Evolutionary conservation across 2,329 filamentous ascomycete genomes (phyloP).

Genomic region (Colletotrichum abscissum): DNA sequence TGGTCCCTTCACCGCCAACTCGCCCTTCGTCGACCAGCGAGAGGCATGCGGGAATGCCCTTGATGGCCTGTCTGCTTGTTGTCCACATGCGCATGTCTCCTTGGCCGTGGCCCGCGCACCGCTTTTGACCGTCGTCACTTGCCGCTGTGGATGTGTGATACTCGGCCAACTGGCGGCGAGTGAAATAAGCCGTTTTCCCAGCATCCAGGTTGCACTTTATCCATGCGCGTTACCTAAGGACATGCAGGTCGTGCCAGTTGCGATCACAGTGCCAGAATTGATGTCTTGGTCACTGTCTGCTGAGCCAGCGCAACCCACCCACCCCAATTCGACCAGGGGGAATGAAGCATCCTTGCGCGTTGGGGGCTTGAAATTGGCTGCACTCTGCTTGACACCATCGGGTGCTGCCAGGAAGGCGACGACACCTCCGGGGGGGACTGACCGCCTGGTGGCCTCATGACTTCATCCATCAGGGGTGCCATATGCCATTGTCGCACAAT

Average conservation of each 20-base stretch:
- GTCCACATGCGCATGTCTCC: slow-evolving; percentile 10
- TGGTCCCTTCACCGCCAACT: slow-evolving; percentile 24
- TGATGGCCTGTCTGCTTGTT: background rate
- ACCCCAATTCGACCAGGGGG: slow-evolving; percentile 8
- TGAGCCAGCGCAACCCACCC: background rate
- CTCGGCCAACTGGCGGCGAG: slow-evolving; percentile 21
- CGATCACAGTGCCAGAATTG: background rate
- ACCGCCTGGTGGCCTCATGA: slow-evolving; percentile 32
- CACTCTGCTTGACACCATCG: slow-evolving; percentile 21
- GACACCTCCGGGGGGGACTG: slow-evolving; percentile 16
- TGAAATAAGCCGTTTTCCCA: slow-evolving; percentile 26
- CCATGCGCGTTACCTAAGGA: slow-evolving; percentile 20
- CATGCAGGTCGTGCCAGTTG: slow-evolving; percentile 23
- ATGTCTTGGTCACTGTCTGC: background rate
- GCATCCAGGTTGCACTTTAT: background rate
- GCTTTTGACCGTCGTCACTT: slow-evolving; percentile 6
- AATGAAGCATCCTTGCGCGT: slow-evolving; percentile 10
- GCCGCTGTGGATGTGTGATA: slow-evolving; percentile 18
- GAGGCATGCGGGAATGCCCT: background rate
- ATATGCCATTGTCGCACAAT: slow-evolving; percentile 30
- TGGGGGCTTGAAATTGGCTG: slow-evolving; percentile 32
- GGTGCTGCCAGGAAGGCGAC: background rate
- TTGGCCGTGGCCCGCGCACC: background rate
- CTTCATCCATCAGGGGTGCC: slow-evolving; percentile 28
- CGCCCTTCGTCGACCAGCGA: background rate